phyloP scores from a whole-genome alignment of 1,284 basidiomycete genomes.

The Neotropicomus parvogracilis region DNA sequence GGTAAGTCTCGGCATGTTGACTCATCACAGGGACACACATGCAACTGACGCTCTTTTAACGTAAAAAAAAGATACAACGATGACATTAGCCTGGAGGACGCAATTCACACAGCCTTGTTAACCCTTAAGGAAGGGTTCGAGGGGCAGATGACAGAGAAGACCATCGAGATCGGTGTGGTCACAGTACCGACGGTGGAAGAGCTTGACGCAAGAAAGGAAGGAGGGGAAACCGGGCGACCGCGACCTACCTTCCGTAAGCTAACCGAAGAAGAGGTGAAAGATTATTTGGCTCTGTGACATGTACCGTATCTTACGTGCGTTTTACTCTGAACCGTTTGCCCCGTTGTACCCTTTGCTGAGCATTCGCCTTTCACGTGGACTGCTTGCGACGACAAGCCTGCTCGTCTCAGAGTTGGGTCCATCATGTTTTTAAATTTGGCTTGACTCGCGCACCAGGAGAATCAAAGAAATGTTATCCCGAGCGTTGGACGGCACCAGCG shows the following conservation, averaged over 20 bases:
- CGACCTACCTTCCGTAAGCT: slow-evolving; percentile 91
- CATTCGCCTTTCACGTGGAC: slow-evolving; percentile 11
- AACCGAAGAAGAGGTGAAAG: slow-evolving; percentile 90
- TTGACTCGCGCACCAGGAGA: slow-evolving; percentile 2
- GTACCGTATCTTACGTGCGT: slow-evolving; percentile 35
- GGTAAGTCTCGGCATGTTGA: slow-evolving; percentile 52
- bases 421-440: slow-evolving; percentile 9
- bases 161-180: slow-evolving; percentile 97
- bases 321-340: slow-evolving; percentile 18
- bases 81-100: slow-evolving; percentile 98
- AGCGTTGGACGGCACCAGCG: slow-evolving; percentile 13
- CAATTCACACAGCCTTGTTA: slow-evolving; percentile 97
- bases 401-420: slow-evolving; percentile 1
- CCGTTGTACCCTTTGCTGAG: slow-evolving; percentile 18
- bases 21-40: slow-evolving; percentile 17
- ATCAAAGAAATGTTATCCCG: slow-evolving; percentile 4
- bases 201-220: slow-evolving; percentile 68
- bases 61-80: slow-evolving; percentile 90
- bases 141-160: slow-evolving; percentile 99
- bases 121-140: slow-evolving; percentile 99
- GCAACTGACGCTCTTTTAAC: slow-evolving; percentile 18
- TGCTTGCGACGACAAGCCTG: slow-evolving; percentile 3
- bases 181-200: slow-evolving; percentile 81
- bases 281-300: slow-evolving; percentile 80
- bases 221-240: slow-evolving; percentile 69